phyloP scores from a whole-genome alignment of 108 stramenopile species.

The Cyclotella distinguenda region DNA sequence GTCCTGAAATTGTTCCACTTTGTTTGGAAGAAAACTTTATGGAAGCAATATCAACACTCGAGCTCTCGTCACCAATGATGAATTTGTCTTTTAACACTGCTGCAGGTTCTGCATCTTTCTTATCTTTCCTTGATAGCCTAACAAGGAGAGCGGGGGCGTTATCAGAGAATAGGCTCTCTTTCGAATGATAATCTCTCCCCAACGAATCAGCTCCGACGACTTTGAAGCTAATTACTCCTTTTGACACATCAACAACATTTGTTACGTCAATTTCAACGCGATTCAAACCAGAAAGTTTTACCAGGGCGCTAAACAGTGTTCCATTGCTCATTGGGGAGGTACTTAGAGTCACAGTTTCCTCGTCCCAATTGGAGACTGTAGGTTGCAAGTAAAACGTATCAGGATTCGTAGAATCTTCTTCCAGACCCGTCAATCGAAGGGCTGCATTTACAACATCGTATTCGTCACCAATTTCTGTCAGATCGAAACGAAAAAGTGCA shows the following conservation, averaged over 20 bases:
- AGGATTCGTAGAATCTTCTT: slow-evolving; percentile 4
- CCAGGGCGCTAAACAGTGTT: slow-evolving; percentile 9
- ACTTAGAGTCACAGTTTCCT: slow-evolving; percentile 16
- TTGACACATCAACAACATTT: background rate
- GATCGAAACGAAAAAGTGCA: slow-evolving; percentile 18
- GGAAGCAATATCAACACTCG: too few relatives aligned
- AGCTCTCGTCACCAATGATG: too few relatives aligned
- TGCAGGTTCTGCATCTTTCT: too few relatives aligned
- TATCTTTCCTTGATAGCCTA: too few relatives aligned
- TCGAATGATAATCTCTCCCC: background rate
- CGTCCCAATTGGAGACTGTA: slow-evolving; percentile 8
- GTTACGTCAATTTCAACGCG: slow-evolving; percentile 18
- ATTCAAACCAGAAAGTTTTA: background rate
- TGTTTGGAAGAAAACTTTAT: too few relatives aligned
- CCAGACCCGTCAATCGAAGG: slow-evolving; percentile 2
- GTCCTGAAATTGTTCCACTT: slow-evolving; percentile 22
- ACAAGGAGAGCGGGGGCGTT: too few relatives aligned
- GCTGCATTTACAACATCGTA: slow-evolving; percentile 8
- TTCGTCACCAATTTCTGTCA: slow-evolving; percentile 13
- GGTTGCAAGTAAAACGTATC: slow-evolving; percentile 20
- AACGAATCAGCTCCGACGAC: slow-evolving; percentile 13
- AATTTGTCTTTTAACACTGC: too few relatives aligned
- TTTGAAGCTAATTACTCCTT: slow-evolving; percentile 17
- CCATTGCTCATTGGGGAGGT: slow-evolving; percentile 5
- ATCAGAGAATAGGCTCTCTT: too few relatives aligned